phyloP scores from a whole-genome alignment of 2,329 filamentous ascomycete genomes.

The Microdochium nivale region DNA sequence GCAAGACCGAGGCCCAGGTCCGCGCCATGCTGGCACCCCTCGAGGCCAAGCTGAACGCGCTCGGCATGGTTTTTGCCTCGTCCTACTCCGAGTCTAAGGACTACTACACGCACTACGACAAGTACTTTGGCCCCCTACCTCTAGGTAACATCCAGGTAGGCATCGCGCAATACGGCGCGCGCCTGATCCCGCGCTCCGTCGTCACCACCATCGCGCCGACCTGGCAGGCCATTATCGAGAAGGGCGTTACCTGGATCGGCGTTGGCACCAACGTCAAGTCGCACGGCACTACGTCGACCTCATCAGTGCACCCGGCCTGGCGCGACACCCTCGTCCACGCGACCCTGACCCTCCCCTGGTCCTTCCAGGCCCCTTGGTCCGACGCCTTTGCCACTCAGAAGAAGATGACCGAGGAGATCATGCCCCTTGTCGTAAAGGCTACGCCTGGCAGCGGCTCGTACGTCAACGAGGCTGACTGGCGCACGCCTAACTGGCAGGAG shows the following conservation, averaged over 20 bases:
- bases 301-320: constrained; percentile 29
- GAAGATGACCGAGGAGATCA: constrained; percentile 20
- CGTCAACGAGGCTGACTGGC: constrained; percentile 32
- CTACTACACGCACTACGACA: constrained; percentile 12
- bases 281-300: constrained; percentile 16
- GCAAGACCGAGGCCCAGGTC: constrained; percentile 32
- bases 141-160: not conserved
- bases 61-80: constrained; percentile 19
- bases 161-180: constrained; percentile 29
- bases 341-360: constrained; percentile 10
- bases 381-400: constrained; percentile 17
- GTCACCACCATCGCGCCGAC: constrained; percentile 15
- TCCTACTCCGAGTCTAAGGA: constrained; percentile 4
- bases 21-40: constrained; percentile 36
- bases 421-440: constrained; percentile 15
- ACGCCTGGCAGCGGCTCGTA: constrained; percentile 18
- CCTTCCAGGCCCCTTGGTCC: constrained; percentile 8
- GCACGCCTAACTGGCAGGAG: constrained; percentile 21
- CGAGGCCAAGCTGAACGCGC: constrained; percentile 25
- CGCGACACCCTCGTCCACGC: constrained; percentile 21
- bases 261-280: constrained; percentile 19
- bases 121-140: constrained; percentile 18
- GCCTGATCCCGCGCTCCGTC: constrained; percentile 28
- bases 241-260: constrained; percentile 21
- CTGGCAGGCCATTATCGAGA: constrained; percentile 18